phyloP scores from a whole-genome alignment of 208 protist species.

The Phytomonas serpens region DNA sequence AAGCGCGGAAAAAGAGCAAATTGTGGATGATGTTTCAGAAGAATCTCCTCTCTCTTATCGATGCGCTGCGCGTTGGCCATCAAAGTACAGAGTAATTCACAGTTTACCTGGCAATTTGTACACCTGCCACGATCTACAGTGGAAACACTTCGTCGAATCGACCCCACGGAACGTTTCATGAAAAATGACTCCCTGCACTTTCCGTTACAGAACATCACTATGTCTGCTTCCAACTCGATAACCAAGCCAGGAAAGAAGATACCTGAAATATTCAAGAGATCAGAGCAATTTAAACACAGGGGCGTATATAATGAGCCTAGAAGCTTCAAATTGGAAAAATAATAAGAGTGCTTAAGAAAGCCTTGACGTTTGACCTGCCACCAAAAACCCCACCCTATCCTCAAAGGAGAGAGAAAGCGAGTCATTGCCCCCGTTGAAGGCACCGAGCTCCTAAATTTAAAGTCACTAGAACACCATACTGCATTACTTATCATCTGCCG shows the following conservation, averaged over 20 bases:
- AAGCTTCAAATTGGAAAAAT: conserved; percentile 20
- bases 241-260: conserved; percentile 27
- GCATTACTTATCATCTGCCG: conserved; percentile 19
- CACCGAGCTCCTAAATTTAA: conserved; percentile 10
- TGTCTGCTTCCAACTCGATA: conserved; percentile 32
- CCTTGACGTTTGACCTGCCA: conserved; percentile 28
- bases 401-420: conserved; percentile 17
- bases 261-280: conserved; percentile 11
- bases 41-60: conserved; percentile 18
- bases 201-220: conserved; percentile 61
- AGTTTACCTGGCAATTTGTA: conserved; percentile 58
- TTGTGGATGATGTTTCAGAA: conserved; percentile 43
- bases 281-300: conserved; percentile 27
- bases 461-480: conserved; percentile 24
- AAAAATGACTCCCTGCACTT: conserved; percentile 52
- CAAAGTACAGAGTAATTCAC: conserved; percentile 31
- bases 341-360: conserved; percentile 19
- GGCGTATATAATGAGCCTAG: conserved; percentile 6
- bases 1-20: conserved; percentile 48
- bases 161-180: conserved; percentile 43
- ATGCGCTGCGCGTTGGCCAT: conserved; percentile 15
- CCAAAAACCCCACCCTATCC: conserved; percentile 50
- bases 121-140: conserved; percentile 57
- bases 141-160: conserved; percentile 42
- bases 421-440: not conserved